A percentile compares a stretch with the other conserved stretches of the same genome.
phyloP scores from a whole-genome alignment of 2,329 filamentous ascomycete species.

The Lasiodiplodia sp. region DNA sequence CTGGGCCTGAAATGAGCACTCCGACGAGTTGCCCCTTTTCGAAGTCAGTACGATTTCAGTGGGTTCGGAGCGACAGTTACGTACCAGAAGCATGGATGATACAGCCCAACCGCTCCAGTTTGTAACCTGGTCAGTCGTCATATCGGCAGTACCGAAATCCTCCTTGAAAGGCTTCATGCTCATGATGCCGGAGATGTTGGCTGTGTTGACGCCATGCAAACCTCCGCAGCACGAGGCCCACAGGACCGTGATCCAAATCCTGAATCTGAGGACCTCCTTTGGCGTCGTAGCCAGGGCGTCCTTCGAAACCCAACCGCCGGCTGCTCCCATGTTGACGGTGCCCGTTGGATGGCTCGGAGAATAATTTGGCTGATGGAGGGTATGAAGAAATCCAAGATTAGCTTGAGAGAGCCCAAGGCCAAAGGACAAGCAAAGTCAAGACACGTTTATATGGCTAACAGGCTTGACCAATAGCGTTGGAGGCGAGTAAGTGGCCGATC shows the following conservation, averaged over 20 bases:
- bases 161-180: slow-evolving; percentile 6
- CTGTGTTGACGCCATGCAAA: slow-evolving; percentile 13
- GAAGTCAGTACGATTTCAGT: neutral
- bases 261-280: neutral
- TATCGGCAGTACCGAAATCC: neutral
- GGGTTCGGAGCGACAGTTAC: neutral
- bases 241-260: slow-evolving; percentile 10
- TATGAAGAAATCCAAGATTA: neutral
- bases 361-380: neutral
- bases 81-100: slow-evolving; percentile 12
- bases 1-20: slow-evolving; percentile 12
- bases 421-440: slow-evolving; percentile 3
- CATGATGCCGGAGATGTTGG: slow-evolving; percentile 18
- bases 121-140: neutral
- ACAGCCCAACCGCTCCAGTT: slow-evolving; percentile 6
- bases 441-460: slow-evolving; percentile 2
- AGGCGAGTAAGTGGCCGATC: neutral
- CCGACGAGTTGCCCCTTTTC: slow-evolving; percentile 6
- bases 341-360: neutral
- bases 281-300: neutral
- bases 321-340: neutral
- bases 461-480: neutral
- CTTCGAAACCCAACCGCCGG: neutral
- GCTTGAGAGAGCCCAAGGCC: neutral
- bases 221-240: slow-evolving; percentile 12